These are phyloP conservation scores for Dipteronia sinensis DNA, from an alignment of 345 rosid species.

Conservation along the genomic window DNA sequence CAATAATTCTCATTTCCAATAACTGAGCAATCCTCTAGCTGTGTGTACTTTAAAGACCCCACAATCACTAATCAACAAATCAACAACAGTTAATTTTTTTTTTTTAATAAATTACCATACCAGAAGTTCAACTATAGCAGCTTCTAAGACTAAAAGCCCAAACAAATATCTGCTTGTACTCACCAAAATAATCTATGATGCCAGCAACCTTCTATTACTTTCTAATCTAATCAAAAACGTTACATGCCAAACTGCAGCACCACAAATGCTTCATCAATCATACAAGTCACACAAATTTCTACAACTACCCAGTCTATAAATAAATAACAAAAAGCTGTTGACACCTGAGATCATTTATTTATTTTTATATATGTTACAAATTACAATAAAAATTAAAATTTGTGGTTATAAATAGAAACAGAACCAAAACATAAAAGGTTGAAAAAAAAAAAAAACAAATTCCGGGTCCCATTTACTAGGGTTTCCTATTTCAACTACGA, in stretches of 20 bases:
- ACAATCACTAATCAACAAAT: constrained; percentile 21
- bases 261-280: constrained; percentile 3
- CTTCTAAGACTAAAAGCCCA: constrained; percentile 1
- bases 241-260: constrained; percentile 8
- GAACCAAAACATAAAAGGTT: constrained; percentile 7
- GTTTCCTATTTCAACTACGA: neutral
- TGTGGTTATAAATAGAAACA: neutral
- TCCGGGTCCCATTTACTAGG: constrained; percentile 21
- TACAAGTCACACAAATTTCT: neutral
- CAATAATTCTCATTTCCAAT: constrained; percentile 37
- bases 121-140: neutral
- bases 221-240: neutral
- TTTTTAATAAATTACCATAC: neutral
- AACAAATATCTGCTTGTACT: constrained; percentile 6
- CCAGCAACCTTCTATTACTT: neutral
- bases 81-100: neutral
- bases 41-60: constrained; percentile 36
- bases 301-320: neutral
- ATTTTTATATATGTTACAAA: neutral
- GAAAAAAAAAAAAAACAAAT: neutral
- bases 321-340: neutral
- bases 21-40: constrained; percentile 18
- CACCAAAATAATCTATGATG: neutral
- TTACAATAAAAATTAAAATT: neutral
- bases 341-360: neutral